A percentile compares a stretch with the other conserved stretches of the same genome.
phyloP scores from a whole-genome alignment of 164 flowering plant species.

The Vitis amurensis region DNA sequence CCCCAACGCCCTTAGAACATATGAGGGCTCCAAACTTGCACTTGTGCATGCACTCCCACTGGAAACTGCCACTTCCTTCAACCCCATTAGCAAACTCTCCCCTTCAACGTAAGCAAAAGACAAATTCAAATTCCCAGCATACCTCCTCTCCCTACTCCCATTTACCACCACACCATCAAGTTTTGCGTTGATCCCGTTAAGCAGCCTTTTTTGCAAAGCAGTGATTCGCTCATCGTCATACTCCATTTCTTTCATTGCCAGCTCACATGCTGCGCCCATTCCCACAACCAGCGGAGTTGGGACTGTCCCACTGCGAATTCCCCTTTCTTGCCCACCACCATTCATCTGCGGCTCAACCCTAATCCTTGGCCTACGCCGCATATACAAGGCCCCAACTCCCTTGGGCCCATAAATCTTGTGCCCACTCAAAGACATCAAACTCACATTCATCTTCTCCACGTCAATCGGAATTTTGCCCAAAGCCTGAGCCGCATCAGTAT shows the following conservation, averaged over 20 bases:
- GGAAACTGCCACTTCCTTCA: slow-evolving; percentile 96
- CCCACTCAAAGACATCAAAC: slow-evolving; percentile 89
- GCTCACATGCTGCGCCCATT: slow-evolving; percentile 88
- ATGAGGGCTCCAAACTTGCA: slow-evolving; percentile 94
- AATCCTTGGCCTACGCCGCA: slow-evolving; percentile 76
- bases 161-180: slow-evolving; percentile 86
- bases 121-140: slow-evolving; percentile 83
- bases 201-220: slow-evolving; percentile 62
- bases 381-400: slow-evolving; percentile 89
- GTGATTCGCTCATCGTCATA: slow-evolving; percentile 67
- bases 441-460: slow-evolving; percentile 81
- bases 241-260: slow-evolving; percentile 83
- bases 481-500: slow-evolving; percentile 94
- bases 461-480: slow-evolving; percentile 83
- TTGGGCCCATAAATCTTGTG: slow-evolving; percentile 96
- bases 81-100: slow-evolving; percentile 93
- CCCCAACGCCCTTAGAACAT: slow-evolving; percentile 92
- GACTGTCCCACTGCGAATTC: slow-evolving; percentile 90
- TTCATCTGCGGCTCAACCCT: slow-evolving; percentile 93
- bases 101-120: slow-evolving; percentile 97
- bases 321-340: slow-evolving; percentile 97
- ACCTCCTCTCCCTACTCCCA: slow-evolving; percentile 80
- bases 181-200: slow-evolving; percentile 65
- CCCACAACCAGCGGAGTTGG: slow-evolving; percentile 95
- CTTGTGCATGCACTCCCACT: slow-evolving; percentile 98